Base-by-base conservation (phyloP, 768 basidiomycete species). In the Leucogyrophana mollusca region DNA sequence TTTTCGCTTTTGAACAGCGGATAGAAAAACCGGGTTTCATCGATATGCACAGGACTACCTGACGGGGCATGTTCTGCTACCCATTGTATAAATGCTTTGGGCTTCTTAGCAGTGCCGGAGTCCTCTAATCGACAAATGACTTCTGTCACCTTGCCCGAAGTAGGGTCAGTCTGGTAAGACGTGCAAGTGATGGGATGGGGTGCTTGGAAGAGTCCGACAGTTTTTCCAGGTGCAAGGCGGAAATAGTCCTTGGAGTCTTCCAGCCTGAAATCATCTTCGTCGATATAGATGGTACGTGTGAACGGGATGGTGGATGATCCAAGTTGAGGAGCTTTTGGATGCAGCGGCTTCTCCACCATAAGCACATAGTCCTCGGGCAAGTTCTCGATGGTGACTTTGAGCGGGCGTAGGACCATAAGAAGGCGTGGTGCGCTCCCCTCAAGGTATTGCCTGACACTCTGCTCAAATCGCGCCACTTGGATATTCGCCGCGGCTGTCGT, bases 1-100 rank as follows among this genome's bases (percentile, higher is more conserved):
- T 92, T 86, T 60, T 95, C 94, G 54, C 87, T 91, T 70, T 90
- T 92, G 83, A 98, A 99, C 4, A 99, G 72, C 17, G 83, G 88
- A 60, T 93, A 80, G 78, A 98, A 98, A 56, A 96, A 77, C 36
- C 94, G 83, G 32, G 87, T 89, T 68, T 99, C 94, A 62, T 91
- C 86, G 54, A 98, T 76, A 38, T 68, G 70, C 45, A 97, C 87
- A 13, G 94, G 92, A 55, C 87, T 90, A 6, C 85, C 82, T 1
- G 87, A 85, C 17, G 80, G 69, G 6, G 74, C 66, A 61, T 94
- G 88, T 60, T 90, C 86, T 20, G 90, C 92, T 11, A 99, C 91
- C 95, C 95, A 99, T 60, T 98, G 95, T 57, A 98, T 92, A 67
- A 83, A 97, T 23, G 92, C 83, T 61, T 95, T 97, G 10, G 90